Conservation (phyloP, 176 grass and related monocot genomes). For the Saccharum spontaneum region DNA sequence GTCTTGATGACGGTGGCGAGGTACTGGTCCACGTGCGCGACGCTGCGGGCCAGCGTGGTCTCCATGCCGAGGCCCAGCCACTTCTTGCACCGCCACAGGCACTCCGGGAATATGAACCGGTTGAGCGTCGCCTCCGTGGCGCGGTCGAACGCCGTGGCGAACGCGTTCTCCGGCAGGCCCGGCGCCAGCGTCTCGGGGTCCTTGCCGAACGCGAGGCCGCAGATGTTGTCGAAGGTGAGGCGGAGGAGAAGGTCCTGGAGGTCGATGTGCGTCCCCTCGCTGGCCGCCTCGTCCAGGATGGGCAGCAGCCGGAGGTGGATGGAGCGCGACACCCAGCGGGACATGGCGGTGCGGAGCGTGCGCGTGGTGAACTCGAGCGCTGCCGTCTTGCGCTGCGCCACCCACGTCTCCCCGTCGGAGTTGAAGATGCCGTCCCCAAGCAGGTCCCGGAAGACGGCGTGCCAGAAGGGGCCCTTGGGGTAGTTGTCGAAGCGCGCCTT, state of each 20-base stretch:
- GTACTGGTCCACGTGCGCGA: conserved; percentile 84
- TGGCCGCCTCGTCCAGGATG: conserved; percentile 54
- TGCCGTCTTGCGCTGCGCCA: conserved; percentile 86
- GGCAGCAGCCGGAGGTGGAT: conserved; percentile 77
- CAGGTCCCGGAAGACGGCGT: conserved; percentile 84
- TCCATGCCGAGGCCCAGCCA: conserved; percentile 89
- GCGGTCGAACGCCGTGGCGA: conserved; percentile 80
- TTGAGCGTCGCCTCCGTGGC: conserved; percentile 87
- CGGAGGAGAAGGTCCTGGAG: conserved; percentile 94
- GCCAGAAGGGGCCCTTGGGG: conserved; percentile 96
- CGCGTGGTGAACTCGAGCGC: conserved; percentile 96
- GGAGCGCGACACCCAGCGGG: conserved; percentile 81
- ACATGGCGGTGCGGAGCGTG: conserved; percentile 80
- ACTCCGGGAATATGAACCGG: conserved; percentile 93
- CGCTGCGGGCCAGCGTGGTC: conserved; percentile 67
- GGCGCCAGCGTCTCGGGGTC: conserved; percentile 86
- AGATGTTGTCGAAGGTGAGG: conserved; percentile 98
- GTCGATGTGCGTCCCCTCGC: conserved; percentile 39
- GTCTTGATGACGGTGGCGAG: conserved; percentile 84
- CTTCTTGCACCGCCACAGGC: conserved; percentile 88
- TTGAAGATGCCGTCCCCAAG: conserved; percentile 99
- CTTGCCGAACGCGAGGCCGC: conserved; percentile 86
- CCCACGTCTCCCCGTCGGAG: conserved; percentile 89
- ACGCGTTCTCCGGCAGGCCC: conserved; percentile 79
- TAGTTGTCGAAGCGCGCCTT: conserved; percentile 95